Conservation (phyloP, 2,329 filamentous ascomycete genomes). For the Fusarium goolgardi region DNA sequence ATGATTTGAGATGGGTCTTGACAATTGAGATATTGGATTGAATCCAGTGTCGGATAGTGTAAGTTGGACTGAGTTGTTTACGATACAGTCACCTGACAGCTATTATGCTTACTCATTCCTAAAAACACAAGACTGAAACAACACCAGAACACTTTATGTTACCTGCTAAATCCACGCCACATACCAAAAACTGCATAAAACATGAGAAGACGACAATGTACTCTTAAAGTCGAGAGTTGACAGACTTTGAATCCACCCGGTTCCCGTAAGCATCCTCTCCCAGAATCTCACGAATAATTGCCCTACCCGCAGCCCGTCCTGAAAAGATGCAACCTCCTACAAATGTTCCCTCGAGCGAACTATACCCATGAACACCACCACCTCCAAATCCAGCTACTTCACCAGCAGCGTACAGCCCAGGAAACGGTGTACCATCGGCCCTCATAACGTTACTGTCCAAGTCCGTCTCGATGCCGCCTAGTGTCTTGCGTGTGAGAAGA, state of each 20-base stretch:
- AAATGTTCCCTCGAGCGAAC: conserved; percentile 71
- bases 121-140: neutral
- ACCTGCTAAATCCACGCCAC: neutral
- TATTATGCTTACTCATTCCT: neutral
- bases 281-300: conserved; percentile 61
- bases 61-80: neutral
- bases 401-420: conserved; percentile 69
- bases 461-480: conserved; percentile 70
- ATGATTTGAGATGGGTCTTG: neutral
- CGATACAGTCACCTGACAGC: neutral
- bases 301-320: conserved; percentile 66
- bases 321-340: conserved; percentile 73
- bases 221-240: conserved; percentile 18
- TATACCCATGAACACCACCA: conserved; percentile 72
- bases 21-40: neutral
- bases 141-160: too few relatives aligned
- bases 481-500: conserved; percentile 69
- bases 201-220: too few relatives aligned
- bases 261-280: conserved; percentile 9
- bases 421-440: conserved; percentile 60
- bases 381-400: conserved; percentile 71
- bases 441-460: conserved; percentile 66
- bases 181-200: neutral
- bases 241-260: neutral
- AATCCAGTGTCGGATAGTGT: too few relatives aligned